Evolutionary conservation across 2,329 filamentous ascomycete genomes (phyloP).

Genomic region (Penicillium vulpinum): DNA sequence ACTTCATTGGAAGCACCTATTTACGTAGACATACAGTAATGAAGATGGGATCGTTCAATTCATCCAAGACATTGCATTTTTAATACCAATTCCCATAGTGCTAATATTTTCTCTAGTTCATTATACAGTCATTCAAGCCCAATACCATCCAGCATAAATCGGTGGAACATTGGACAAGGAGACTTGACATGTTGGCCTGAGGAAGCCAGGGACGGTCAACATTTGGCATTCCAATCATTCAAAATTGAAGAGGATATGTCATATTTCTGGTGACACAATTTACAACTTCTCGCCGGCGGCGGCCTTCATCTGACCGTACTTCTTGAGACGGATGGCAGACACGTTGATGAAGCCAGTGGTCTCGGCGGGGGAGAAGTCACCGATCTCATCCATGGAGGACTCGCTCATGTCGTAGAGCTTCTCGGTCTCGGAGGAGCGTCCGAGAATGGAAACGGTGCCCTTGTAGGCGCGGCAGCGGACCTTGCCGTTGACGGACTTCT

Average conservation of each 20-base stretch:
- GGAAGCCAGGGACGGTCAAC: conserved; percentile 26
- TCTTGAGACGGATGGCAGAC: conserved; percentile 40
- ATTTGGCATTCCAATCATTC: conserved; percentile 16
- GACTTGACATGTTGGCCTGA: conserved; percentile 5
- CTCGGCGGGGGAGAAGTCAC: conserved; percentile 65
- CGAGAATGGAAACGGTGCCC: conserved; percentile 57
- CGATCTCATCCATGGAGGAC: conserved; percentile 69
- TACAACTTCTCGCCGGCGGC: conserved; percentile 37
- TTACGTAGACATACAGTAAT: not conserved
- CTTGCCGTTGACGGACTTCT: conserved; percentile 57
- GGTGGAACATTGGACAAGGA: conserved; percentile 9
- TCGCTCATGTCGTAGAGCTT: conserved; percentile 69
- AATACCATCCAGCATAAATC: conserved; percentile 14
- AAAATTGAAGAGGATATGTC: conserved; percentile 6
- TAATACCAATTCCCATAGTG: conserved; percentile 10
- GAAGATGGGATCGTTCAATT: not conserved
- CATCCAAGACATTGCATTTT: conserved; percentile 5
- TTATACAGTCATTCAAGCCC: conserved; percentile 28
- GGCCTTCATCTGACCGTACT: conserved; percentile 45
- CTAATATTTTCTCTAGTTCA: conserved; percentile 24
- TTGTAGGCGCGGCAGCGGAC: conserved; percentile 67
- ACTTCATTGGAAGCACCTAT: not conserved
- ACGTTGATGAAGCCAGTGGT: conserved; percentile 63
- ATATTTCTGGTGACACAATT: conserved; percentile 7
- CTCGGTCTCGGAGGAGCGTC: conserved; percentile 62